Percentiles rank a stretch among this genome's conserved stretches.
These are phyloP conservation scores for Aspergillus cristatus DNA, from an alignment of 495 filamentous ascomycete species.

Conservation along the genomic window DNA sequence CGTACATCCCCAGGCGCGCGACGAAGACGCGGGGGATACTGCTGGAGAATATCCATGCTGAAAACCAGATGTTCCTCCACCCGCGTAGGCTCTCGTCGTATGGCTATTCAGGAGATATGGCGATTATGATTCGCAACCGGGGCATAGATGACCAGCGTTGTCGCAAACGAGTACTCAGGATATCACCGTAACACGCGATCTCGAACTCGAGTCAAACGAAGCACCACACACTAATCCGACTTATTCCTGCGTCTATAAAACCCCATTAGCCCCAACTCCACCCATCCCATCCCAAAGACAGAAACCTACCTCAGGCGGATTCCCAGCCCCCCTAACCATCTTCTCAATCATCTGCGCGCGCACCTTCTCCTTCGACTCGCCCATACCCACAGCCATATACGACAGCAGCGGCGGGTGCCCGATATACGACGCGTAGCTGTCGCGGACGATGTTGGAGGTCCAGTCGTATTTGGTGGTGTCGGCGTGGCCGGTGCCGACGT, in stretches of 20 bases:
- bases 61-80: too few relatives aligned
- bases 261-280: too few relatives aligned
- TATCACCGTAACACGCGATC: too few relatives aligned
- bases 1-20: too few relatives aligned
- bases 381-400: conserved; percentile 86
- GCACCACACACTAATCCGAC: neutral
- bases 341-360: conserved; percentile 73
- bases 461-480: conserved; percentile 97
- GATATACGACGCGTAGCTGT: conserved; percentile 73
- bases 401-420: conserved; percentile 81
- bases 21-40: too few relatives aligned
- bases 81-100: too few relatives aligned
- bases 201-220: too few relatives aligned
- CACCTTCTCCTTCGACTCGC: conserved; percentile 72
- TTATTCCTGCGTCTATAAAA: neutral
- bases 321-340: conserved; percentile 87
- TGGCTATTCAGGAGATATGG: too few relatives aligned
- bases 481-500: conserved; percentile 94
- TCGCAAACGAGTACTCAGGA: too few relatives aligned
- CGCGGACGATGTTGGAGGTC: conserved; percentile 82
- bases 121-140: too few relatives aligned
- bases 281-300: neutral
- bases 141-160: too few relatives aligned
- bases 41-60: too few relatives aligned
- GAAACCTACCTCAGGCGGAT: conserved; percentile 56